A percentile compares a stretch with the other conserved stretches of the same genome.
These are phyloP conservation scores for Boletus vinaceobasis DNA, from an alignment of 768 basidiomycete species.

Conservation along the genomic window DNA sequence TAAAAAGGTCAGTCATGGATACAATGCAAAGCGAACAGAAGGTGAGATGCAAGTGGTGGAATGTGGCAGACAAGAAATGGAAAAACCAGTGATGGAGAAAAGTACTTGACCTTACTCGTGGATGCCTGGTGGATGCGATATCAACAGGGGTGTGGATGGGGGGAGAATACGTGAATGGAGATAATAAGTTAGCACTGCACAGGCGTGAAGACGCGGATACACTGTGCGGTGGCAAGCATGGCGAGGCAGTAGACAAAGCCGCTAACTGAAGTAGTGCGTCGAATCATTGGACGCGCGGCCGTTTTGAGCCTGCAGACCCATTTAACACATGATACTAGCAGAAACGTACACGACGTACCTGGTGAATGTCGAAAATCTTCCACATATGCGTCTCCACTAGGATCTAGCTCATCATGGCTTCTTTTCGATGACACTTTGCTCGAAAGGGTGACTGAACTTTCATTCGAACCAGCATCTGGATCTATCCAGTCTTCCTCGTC, in stretches of 20 bases:
- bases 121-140: slow-evolving; percentile 12
- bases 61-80: background rate
- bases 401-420: slow-evolving; percentile 45
- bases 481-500: slow-evolving; percentile 44
- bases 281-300: slow-evolving; percentile 38
- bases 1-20: slow-evolving; percentile 31
- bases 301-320: slow-evolving; percentile 39
- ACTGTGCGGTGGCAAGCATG: background rate
- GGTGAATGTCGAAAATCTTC: slow-evolving; percentile 41
- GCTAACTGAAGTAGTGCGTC: background rate
- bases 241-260: background rate
- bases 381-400: slow-evolving; percentile 36
- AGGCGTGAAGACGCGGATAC: background rate
- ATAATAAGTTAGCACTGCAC: slow-evolving; percentile 30
- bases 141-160: slow-evolving; percentile 1
- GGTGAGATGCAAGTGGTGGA: background rate
- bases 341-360: slow-evolving; percentile 32
- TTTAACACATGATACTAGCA: background rate
- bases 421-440: slow-evolving; percentile 53
- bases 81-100: slow-evolving; percentile 10
- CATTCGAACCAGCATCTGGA: slow-evolving; percentile 45
- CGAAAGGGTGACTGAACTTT: slow-evolving; percentile 55
- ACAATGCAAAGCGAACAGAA: slow-evolving; percentile 7
- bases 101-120: slow-evolving; percentile 29
- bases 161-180: slow-evolving; percentile 10